These are phyloP conservation scores for Carex sylvatica DNA, from an alignment of 202 grass and related monocot species.

Conservation along the genomic window DNA sequence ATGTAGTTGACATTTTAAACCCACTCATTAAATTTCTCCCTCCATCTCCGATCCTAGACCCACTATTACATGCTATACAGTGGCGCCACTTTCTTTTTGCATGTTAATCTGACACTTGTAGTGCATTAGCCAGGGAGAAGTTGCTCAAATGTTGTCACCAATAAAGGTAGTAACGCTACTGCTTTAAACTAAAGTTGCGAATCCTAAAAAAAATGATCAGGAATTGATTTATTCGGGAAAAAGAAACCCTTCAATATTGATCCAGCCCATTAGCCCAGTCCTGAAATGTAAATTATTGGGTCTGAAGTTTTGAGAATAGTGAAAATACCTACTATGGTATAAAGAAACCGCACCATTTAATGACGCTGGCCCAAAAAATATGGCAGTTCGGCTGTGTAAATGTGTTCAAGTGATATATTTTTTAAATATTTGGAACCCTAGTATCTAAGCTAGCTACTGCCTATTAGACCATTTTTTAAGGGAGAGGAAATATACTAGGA, in stretches of 20 bases:
- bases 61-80: not conserved
- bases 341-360: not conserved
- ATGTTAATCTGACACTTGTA: not conserved
- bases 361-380: not conserved
- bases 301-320: not conserved
- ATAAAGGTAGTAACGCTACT: not conserved
- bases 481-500: not conserved
- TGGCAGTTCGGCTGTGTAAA: not conserved
- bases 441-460: not conserved
- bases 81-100: not conserved
- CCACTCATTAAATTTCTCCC: too few relatives aligned
- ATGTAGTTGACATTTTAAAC: too few relatives aligned
- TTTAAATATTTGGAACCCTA: not conserved
- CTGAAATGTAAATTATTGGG: not conserved
- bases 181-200: too few relatives aligned
- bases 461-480: not conserved
- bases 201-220: not conserved
- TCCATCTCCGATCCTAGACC: too few relatives aligned
- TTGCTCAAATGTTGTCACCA: not conserved
- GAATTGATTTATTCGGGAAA: not conserved
- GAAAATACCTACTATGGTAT: not conserved
- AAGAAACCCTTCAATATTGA: not conserved
- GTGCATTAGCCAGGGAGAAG: not conserved
- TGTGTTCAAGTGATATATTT: not conserved
- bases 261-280: not conserved